Conservation (phyloP, 257 asterid species). For the Solanum ossicruentum region DNA sequence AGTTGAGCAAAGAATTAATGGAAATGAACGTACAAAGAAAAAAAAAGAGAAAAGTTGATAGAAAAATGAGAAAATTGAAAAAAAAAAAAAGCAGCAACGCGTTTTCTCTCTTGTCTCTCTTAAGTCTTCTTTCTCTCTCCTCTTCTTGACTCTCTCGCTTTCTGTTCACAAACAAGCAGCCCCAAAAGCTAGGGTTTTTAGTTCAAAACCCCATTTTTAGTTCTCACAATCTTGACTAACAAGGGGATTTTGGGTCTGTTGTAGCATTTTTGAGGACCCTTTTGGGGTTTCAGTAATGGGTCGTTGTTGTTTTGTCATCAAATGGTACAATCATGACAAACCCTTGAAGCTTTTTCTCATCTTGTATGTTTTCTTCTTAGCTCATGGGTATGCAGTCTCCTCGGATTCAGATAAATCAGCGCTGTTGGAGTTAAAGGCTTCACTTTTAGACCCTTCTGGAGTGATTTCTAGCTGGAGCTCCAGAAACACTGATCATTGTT, state of each 20-base stretch:
- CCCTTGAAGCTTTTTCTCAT: constrained; percentile 45
- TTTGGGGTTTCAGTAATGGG: constrained; percentile 56
- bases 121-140: background rate
- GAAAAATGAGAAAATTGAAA: background rate
- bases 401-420: constrained; percentile 74
- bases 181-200: constrained; percentile 30
- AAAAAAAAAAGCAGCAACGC: constrained; percentile 23
- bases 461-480: constrained; percentile 55
- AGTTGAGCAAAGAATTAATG: background rate
- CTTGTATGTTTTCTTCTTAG: constrained; percentile 23
- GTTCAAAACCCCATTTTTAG: background rate
- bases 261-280: constrained; percentile 28
- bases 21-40: background rate
- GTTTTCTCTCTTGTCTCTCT: constrained; percentile 20
- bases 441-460: constrained; percentile 54
- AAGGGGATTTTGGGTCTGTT: constrained; percentile 2
- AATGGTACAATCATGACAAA: constrained; percentile 40
- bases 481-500: constrained; percentile 34
- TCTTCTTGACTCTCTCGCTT: constrained; percentile 8
- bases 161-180: constrained; percentile 17
- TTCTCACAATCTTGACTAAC: background rate
- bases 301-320: constrained; percentile 33
- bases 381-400: constrained; percentile 23
- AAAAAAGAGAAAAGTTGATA: background rate
- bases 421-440: constrained; percentile 62